Conservation (phyloP, 177 flowering plant genomes). For the Vitis hybrid region DNA sequence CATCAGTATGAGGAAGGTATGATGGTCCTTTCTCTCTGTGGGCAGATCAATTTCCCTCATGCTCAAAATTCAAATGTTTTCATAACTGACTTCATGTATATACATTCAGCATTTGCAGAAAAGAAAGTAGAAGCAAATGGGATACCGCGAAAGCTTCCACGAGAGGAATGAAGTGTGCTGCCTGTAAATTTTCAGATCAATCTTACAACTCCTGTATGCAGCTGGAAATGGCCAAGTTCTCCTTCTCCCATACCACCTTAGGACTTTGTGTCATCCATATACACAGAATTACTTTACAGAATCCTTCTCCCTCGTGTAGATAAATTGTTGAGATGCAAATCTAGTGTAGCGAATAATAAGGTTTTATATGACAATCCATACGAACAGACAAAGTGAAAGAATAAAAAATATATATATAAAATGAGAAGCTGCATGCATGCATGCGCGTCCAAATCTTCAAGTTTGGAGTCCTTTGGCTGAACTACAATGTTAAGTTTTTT, state of each 20-base stretch:
- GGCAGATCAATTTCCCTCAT: neutral
- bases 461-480: too few relatives aligned
- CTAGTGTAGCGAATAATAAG: neutral
- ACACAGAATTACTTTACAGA: constrained; percentile 3
- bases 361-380: neutral
- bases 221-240: neutral
- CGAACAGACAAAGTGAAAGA: neutral
- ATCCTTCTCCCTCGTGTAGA: constrained; percentile 2
- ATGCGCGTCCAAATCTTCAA: too few relatives aligned
- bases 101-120: constrained; percentile 1
- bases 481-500: too few relatives aligned
- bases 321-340: constrained; percentile 15
- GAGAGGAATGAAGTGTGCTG: neutral
- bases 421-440: neutral
- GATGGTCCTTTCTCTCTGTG: neutral
- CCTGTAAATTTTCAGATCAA: neutral
- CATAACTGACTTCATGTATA: neutral
- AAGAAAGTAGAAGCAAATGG: neutral
- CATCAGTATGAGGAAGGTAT: constrained; percentile 36
- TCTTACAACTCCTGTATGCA: neutral
- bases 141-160: neutral
- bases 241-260: neutral
- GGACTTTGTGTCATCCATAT: constrained; percentile 1
- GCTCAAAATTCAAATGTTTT: neutral
- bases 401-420: neutral